These are phyloP conservation scores for Didymella lethalis DNA, from an alignment of 2,329 filamentous ascomycete genomes.

Conservation along the genomic window DNA sequence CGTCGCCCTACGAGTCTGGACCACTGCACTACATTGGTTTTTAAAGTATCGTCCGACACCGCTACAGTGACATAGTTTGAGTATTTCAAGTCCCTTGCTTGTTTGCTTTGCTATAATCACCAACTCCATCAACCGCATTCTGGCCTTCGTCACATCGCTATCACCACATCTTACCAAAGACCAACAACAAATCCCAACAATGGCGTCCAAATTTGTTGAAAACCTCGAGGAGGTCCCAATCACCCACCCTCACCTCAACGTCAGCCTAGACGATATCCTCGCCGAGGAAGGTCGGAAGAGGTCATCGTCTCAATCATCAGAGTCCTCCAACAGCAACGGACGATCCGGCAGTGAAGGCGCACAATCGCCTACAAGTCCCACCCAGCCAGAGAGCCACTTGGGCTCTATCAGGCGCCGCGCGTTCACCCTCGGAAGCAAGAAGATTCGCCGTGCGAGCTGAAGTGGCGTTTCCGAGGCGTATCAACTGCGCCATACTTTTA, in stretches of 20 bases:
- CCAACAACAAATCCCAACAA: conserved; percentile 22
- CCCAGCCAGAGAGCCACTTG: conserved; percentile 33
- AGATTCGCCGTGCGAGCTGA: conserved; percentile 37
- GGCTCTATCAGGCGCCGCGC: conserved; percentile 35
- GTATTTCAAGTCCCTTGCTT: conserved; percentile 17
- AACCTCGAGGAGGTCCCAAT: conserved; percentile 50
- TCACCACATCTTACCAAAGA: not conserved
- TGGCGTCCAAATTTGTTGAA: conserved; percentile 51
- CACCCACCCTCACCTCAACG: conserved; percentile 50
- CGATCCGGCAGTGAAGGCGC: conserved; percentile 36
- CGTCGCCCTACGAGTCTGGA: conserved; percentile 16
- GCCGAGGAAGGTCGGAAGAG: conserved; percentile 48
- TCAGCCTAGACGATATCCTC: conserved; percentile 51
- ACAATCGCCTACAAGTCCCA: conserved; percentile 38
- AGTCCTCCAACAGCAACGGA: conserved; percentile 33
- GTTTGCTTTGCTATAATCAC: conserved; percentile 12
- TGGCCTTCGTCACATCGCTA: not conserved
- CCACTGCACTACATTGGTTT: conserved; percentile 18
- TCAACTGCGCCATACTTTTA: conserved; percentile 15
- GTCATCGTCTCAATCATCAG: conserved; percentile 45
- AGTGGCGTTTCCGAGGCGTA: conserved; percentile 1
- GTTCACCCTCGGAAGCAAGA: conserved; percentile 47
- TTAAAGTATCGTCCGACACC: conserved; percentile 8
- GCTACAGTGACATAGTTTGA: conserved; percentile 19
- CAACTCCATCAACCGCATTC: not conserved